A percentile compares a stretch with the other conserved stretches of the same genome.
Conservation (phyloP, 1,284 basidiomycete species). For the Ceratobasidium theobromae region DNA sequence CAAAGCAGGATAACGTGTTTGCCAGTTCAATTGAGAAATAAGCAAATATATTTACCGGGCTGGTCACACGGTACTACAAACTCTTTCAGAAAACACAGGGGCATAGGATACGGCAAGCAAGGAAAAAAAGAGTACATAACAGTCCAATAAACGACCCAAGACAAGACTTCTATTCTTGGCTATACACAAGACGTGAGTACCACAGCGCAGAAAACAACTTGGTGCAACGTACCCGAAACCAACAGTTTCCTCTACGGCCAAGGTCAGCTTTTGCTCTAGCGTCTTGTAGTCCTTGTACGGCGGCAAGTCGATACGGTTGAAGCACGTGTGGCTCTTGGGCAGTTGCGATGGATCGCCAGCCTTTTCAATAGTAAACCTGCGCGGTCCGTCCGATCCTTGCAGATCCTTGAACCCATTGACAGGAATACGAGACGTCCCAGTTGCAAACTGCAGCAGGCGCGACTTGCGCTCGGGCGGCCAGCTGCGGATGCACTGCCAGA, state of each 20-base stretch:
- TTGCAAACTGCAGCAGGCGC: slow-evolving; percentile 92
- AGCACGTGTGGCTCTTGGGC: slow-evolving; percentile 63
- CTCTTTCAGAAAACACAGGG: no score
- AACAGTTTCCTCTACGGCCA: slow-evolving; percentile 74
- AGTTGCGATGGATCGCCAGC: slow-evolving; percentile 89
- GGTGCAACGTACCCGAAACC: slow-evolving; percentile 57
- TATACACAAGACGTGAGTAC: no score
- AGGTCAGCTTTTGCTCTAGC: slow-evolving; percentile 84
- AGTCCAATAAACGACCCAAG: background rate
- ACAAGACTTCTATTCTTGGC: slow-evolving; percentile 33
- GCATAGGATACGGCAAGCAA: no score
- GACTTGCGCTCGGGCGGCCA: slow-evolving; percentile 98
- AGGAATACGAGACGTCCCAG: slow-evolving; percentile 94
- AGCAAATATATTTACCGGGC: slow-evolving; percentile 4
- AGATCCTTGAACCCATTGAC: slow-evolving; percentile 99
- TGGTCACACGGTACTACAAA: no score
- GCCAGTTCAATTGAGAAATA: background rate
- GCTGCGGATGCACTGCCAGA: slow-evolving; percentile 96
- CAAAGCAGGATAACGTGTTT: background rate
- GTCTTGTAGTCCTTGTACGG: slow-evolving; percentile 90
- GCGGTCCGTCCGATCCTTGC: slow-evolving; percentile 94
- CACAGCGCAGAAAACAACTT: no score
- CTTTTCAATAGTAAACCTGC: slow-evolving; percentile 95
- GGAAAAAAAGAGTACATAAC: no score
- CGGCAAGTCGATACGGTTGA: slow-evolving; percentile 89